Conservation (phyloP, 2,329 filamentous ascomycete genomes). For the Annulohypoxylon truncatum region DNA sequence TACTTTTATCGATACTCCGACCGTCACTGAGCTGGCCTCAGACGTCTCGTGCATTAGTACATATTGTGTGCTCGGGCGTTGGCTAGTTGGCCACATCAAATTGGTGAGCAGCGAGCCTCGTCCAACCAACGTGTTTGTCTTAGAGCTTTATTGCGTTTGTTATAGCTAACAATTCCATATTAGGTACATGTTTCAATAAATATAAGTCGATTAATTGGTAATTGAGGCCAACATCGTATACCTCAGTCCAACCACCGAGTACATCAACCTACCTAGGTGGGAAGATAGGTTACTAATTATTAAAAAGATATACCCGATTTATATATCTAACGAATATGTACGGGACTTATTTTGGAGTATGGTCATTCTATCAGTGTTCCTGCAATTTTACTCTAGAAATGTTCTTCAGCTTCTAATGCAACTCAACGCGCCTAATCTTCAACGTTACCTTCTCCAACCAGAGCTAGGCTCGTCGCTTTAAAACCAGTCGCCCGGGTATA, state of each 20-base stretch:
- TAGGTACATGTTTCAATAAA: conserved; percentile 9
- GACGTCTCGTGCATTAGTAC: conserved; percentile 11
- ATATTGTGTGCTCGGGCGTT: conserved; percentile 12
- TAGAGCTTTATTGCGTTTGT: neutral
- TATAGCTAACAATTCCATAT: conserved; percentile 1
- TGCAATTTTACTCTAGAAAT: conserved; percentile 20
- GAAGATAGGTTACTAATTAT: neutral
- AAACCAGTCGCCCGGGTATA: conserved; percentile 40
- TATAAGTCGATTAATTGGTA: conserved; percentile 1
- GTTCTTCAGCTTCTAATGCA: conserved; percentile 35
- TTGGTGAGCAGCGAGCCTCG: conserved; percentile 15
- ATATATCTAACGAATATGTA: neutral
- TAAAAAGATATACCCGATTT: neutral
- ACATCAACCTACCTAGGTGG: neutral
- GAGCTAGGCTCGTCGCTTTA: conserved; percentile 28
- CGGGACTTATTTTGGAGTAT: neutral
- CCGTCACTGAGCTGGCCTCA: conserved; percentile 23
- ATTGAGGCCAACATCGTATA: neutral
- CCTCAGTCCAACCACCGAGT: neutral
- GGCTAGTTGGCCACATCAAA: conserved; percentile 21
- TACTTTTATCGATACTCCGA: conserved; percentile 19
- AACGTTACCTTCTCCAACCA: conserved; percentile 38
- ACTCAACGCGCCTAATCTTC: conserved; percentile 34
- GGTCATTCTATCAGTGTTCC: neutral
- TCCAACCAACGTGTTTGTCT: conserved; percentile 25